Evolutionary conservation across 495 filamentous ascomycete species (phyloP).

Genomic region (Penicillium steckii): DNA sequence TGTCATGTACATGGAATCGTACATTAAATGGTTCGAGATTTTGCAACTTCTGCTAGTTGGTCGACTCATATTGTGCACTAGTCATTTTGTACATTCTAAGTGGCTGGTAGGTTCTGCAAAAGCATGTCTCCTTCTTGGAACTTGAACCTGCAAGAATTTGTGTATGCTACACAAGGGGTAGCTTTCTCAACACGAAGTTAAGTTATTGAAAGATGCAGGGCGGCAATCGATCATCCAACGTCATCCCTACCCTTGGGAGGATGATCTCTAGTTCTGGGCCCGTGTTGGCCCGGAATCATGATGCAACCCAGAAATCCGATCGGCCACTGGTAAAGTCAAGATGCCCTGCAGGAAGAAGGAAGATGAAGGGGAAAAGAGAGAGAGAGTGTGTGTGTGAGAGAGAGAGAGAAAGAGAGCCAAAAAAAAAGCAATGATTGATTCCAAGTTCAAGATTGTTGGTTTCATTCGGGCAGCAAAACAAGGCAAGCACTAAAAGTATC

Average conservation of each 20-base stretch:
- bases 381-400: too few species aligned
- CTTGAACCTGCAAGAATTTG: neutral
- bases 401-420: neutral
- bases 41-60: too few species aligned
- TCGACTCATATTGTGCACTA: neutral
- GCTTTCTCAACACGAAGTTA: neutral
- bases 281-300: neutral
- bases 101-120: constrained; percentile 1
- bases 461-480: neutral
- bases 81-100: neutral
- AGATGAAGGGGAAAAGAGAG: too few species aligned
- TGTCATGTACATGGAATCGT: too few species aligned
- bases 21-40: too few species aligned
- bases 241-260: neutral
- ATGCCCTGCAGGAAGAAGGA: neutral
- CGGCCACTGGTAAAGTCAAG: constrained; percentile 1
- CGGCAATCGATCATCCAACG: neutral
- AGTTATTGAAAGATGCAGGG: neutral
- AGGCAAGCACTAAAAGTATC: neutral
- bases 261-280: constrained; percentile 5
- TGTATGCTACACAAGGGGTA: constrained; percentile 3
- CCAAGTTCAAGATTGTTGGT: neutral
- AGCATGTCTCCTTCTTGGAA: neutral
- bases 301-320: constrained; percentile 7
- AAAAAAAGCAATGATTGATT: neutral